These are phyloP conservation scores for Nakazawaea laoshanensis DNA, from an alignment of 805 yeast species.

Conservation along the genomic window DNA sequence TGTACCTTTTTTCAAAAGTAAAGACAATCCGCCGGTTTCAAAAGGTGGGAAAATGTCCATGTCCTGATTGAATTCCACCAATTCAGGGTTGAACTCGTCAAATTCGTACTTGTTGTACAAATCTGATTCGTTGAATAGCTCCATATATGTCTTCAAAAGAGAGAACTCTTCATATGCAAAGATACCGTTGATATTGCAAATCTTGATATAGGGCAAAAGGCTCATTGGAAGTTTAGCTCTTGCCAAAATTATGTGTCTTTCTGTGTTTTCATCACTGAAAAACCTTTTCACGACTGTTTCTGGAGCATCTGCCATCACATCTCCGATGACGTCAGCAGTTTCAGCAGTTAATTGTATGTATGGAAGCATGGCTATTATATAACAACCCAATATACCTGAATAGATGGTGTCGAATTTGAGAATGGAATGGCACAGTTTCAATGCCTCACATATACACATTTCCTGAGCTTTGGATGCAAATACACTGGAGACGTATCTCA, in stretches of 20 bases:
- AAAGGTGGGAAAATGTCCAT: slow-evolving; percentile 43
- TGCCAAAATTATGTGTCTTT: slow-evolving; percentile 39
- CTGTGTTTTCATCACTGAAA: slow-evolving; percentile 35
- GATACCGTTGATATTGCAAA: slow-evolving; percentile 55
- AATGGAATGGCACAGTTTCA: slow-evolving; percentile 30
- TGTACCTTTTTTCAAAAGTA: slow-evolving; percentile 44
- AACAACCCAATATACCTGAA: slow-evolving; percentile 37
- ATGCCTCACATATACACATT: slow-evolving; percentile 35
- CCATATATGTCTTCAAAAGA: slow-evolving; percentile 55
- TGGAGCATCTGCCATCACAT: slow-evolving; percentile 36
- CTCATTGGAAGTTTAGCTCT: slow-evolving; percentile 70
- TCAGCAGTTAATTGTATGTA: slow-evolving; percentile 37
- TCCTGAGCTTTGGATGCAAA: slow-evolving; percentile 31
- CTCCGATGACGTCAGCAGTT: slow-evolving; percentile 31
- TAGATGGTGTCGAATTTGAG: slow-evolving; percentile 43
- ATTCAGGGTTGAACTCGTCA: slow-evolving; percentile 44
- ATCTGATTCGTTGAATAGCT: slow-evolving; percentile 28
- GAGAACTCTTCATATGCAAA: slow-evolving; percentile 59
- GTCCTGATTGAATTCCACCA: slow-evolving; percentile 31
- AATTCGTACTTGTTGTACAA: slow-evolving; percentile 32
- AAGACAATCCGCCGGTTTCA: slow-evolving; percentile 37
- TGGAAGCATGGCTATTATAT: slow-evolving; percentile 38
- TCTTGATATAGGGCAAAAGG: slow-evolving; percentile 49
- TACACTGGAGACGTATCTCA: slow-evolving; percentile 16
- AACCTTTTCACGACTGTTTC: slow-evolving; percentile 33